Percentiles rank a stretch among this genome's conserved stretches.
Evolutionary conservation across 2,329 filamentous ascomycete species (phyloP).

Genomic region (Didymella arachidicola): DNA sequence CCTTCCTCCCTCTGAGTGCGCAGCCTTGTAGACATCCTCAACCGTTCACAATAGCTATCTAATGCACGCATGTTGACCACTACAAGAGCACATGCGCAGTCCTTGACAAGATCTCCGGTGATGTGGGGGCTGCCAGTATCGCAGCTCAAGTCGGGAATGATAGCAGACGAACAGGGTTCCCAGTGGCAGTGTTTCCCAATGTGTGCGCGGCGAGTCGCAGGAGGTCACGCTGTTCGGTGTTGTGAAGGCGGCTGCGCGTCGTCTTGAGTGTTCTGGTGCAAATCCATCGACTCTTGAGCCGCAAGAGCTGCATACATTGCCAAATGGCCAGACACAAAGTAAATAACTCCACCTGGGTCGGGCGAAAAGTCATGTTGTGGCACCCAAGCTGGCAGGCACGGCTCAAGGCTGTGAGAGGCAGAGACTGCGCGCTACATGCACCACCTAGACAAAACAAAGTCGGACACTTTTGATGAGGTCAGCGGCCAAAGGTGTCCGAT

Average conservation of each 20-base stretch:
- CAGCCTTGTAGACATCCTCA: constrained; percentile 10
- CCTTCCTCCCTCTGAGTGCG: neutral
- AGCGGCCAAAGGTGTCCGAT: no score
- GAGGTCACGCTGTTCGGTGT: constrained; percentile 10
- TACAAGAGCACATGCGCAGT: constrained; percentile 14
- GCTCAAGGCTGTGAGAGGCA: constrained; percentile 1
- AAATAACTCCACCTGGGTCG: neutral
- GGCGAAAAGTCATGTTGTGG: constrained; percentile 8
- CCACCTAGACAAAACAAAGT: no score
- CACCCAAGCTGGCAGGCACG: constrained; percentile 11
- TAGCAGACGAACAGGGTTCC: neutral
- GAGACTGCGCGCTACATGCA: constrained; percentile 1
- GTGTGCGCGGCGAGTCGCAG: neutral
- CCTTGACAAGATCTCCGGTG: constrained; percentile 1
- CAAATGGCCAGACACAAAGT: neutral
- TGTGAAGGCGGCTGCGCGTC: constrained; percentile 1
- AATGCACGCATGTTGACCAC: constrained; percentile 29
- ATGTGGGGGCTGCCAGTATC: neutral
- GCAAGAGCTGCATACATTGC: neutral
- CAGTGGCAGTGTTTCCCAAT: constrained; percentile 1
- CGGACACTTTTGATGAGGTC: no score
- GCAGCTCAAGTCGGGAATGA: constrained; percentile 5
- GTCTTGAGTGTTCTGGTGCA: constrained; percentile 5
- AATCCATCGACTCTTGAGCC: neutral
- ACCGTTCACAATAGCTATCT: constrained; percentile 37